phyloP scores from a whole-genome alignment of 805 yeast species.

The Lipomyces yamadae region DNA sequence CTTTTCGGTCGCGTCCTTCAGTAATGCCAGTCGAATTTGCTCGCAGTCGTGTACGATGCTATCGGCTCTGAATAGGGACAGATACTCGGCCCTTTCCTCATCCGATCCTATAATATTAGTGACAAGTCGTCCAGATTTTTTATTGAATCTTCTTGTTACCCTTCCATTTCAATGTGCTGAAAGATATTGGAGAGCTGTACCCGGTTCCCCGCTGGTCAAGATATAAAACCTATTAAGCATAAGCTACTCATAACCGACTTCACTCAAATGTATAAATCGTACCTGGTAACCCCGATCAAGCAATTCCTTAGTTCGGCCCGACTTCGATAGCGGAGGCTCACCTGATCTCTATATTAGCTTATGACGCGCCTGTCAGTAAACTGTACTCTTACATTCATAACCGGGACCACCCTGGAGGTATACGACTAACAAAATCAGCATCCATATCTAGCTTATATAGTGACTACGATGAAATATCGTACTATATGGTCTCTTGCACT shows the following conservation, averaged over 20 bases:
- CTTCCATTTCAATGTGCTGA: slow-evolving; percentile 31
- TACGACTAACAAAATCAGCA: slow-evolving; percentile 22
- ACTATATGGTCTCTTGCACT: slow-evolving; percentile 34
- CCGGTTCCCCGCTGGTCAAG: slow-evolving; percentile 71
- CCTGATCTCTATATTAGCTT: slow-evolving; percentile 14
- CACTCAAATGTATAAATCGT: not conserved
- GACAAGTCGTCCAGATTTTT: not conserved
- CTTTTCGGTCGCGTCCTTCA: slow-evolving; percentile 40
- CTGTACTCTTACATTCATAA: slow-evolving; percentile 30
- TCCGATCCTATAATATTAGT: slow-evolving; percentile 20
- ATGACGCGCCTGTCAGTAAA: not conserved
- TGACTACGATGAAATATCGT: slow-evolving; percentile 7
- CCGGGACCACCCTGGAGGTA: slow-evolving; percentile 38
- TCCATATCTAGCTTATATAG: not conserved
- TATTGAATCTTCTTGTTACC: slow-evolving; percentile 10
- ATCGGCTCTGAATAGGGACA: slow-evolving; percentile 58
- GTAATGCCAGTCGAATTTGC: slow-evolving; percentile 49
- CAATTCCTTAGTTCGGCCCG: slow-evolving; percentile 49
- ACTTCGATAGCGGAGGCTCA: slow-evolving; percentile 48
- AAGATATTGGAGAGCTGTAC: slow-evolving; percentile 54
- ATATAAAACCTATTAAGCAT: slow-evolving; percentile 49
- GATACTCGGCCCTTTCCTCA: slow-evolving; percentile 48
- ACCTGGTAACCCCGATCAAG: slow-evolving; percentile 47
- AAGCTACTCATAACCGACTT: too few species aligned
- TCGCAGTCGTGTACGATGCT: slow-evolving; percentile 53